Base-by-base conservation (phyloP, 371 early-diverging fungal species). In the Funneliformis caledonium region DNA sequence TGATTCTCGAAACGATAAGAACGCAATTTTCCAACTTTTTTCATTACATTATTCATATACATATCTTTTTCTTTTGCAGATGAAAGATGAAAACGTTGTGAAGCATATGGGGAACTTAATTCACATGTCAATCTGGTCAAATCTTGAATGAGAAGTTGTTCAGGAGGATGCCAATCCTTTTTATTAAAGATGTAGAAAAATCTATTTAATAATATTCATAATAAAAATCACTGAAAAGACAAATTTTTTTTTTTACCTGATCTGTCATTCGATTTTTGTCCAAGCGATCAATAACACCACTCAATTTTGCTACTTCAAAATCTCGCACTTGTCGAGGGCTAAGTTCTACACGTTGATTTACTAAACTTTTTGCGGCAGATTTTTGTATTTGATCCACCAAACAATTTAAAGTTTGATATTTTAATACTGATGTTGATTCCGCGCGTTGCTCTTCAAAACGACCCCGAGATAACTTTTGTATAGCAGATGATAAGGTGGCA, bases 261-360 rank as follows among this genome's bases (percentile, higher is more conserved):
- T 81, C 52, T 48, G 76, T 81, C 78, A 81, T 50, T 70, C 82
- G 26, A 56, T 78, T 78, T 50, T 78, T 81, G 26, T 65, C 79
- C 10, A 81, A 47, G 6, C 72, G 45, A 42, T 81, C 82, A 43
- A 81, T 61, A 43, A 80, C 33, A 2, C 81, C 73, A 47, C 74
- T 79, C 45, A 81, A 56, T 68, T 72, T 81, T 16, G 82, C 78
- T 60, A 72, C 42, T 31, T 81, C 82, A 42, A 78, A 45, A 56
- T 67, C 31, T 45, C 72, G 56, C 5, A 60, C 31, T 62, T 81
- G 76, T 26, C 62, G 47, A 19, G 78, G 70, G 50, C 45, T 72
- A 33, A 83, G 68, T 64, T 81, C 81, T 2, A 81, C 83, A 72
- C 83, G 76, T 78, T 83, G 83, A 56, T 83, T 74, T 12, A 80